Conservation (phyloP, 2,329 filamentous ascomycete species). For the Fusarium caatingaense region DNA sequence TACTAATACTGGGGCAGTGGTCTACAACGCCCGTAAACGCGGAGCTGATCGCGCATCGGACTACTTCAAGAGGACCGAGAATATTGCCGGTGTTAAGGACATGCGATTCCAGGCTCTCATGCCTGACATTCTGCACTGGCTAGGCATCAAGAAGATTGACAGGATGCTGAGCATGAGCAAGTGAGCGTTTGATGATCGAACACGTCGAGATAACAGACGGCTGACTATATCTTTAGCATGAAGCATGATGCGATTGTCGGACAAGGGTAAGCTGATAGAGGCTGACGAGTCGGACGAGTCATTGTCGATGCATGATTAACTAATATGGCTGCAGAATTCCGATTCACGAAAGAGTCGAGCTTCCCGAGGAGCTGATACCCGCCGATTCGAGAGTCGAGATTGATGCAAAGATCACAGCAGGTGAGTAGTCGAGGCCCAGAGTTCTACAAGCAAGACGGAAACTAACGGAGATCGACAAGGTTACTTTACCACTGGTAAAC, state of each 20-base stretch:
- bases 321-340: slow-evolving; percentile 68
- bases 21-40: slow-evolving; percentile 84
- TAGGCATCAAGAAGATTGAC: slow-evolving; percentile 98
- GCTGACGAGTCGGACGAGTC: not conserved
- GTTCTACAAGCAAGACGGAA: slow-evolving; percentile 15
- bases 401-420: slow-evolving; percentile 97
- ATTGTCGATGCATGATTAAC: slow-evolving; percentile 27
- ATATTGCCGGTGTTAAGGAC: slow-evolving; percentile 94
- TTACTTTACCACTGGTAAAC: slow-evolving; percentile 87
- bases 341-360: slow-evolving; percentile 89
- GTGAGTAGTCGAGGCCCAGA: slow-evolving; percentile 59
- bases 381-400: slow-evolving; percentile 98
- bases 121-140: slow-evolving; percentile 97
- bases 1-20: slow-evolving; percentile 55
- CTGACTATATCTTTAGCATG: slow-evolving; percentile 69
- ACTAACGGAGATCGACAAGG: slow-evolving; percentile 55
- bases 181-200: slow-evolving; percentile 60
- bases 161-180: slow-evolving; percentile 99
- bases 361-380: slow-evolving; percentile 93
- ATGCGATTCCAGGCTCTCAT: slow-evolving; percentile 99
- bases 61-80: slow-evolving; percentile 98
- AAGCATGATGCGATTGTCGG: slow-evolving; percentile 90
- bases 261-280: slow-evolving; percentile 70
- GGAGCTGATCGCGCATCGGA: slow-evolving; percentile 84
- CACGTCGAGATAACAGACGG: slow-evolving; percentile 22